Evolutionary conservation across 345 rosid genomes (phyloP).

Genomic region (Iberis pinnata): DNA sequence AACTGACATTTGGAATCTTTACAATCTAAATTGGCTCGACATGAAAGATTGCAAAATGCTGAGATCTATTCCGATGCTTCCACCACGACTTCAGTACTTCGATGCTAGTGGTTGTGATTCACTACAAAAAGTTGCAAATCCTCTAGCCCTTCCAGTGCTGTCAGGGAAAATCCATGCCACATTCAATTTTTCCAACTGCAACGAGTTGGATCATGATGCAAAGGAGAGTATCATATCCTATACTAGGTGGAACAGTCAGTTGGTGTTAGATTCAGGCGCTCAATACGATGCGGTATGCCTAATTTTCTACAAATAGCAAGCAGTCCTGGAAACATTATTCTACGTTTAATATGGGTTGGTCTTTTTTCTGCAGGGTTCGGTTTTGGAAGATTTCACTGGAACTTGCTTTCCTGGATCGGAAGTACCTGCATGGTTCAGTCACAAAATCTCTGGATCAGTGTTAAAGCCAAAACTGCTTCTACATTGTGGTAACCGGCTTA

Average conservation of each 20-base stretch:
- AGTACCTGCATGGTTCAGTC: conserved; percentile 2
- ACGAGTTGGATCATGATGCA: neutral
- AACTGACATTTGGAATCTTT: neutral
- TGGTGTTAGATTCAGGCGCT: neutral
- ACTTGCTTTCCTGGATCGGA: conserved; percentile 10
- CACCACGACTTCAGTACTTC: conserved; percentile 10
- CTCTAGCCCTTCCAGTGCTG: neutral
- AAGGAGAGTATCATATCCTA: neutral
- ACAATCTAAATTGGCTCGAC: neutral
- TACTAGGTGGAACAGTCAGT: neutral
- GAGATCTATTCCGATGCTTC: neutral
- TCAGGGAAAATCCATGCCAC: neutral
- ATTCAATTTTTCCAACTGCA: neutral
- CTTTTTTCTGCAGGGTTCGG: neutral
- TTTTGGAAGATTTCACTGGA: neutral
- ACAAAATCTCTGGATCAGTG: neutral
- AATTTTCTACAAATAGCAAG: too few relatives aligned
- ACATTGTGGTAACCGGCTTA: neutral
- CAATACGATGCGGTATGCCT: neutral
- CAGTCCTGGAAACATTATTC: too few relatives aligned
- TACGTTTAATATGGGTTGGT: too few relatives aligned
- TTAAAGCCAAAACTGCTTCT: neutral
- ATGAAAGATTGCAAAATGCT: neutral
- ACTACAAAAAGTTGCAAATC: conserved; percentile 1
- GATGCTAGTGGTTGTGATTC: conserved; percentile 10